phyloP scores from a whole-genome alignment of 2,329 filamentous ascomycete genomes.

The Lojkania enalia region DNA sequence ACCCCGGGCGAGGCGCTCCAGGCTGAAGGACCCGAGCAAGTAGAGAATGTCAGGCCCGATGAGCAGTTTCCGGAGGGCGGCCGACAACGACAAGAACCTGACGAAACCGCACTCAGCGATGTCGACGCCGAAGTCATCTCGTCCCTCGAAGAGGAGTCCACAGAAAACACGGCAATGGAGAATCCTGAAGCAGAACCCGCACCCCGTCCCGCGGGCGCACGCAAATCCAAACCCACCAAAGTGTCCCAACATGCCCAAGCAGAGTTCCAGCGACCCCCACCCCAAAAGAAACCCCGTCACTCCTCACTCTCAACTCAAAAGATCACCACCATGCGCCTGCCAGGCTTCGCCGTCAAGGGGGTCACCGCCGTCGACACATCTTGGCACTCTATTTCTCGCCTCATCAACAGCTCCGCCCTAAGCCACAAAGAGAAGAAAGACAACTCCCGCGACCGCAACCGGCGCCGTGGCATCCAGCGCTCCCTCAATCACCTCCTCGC shows the following conservation, averaged over 20 bases:
- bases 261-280: constrained; percentile 22
- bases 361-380: constrained; percentile 59
- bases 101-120: too few relatives aligned
- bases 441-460: constrained; percentile 45
- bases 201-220: neutral
- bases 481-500: constrained; percentile 53
- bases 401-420: constrained; percentile 50
- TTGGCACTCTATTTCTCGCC: constrained; percentile 55
- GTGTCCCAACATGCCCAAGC: constrained; percentile 13
- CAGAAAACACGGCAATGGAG: neutral
- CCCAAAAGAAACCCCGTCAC: constrained; percentile 33
- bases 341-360: constrained; percentile 36
- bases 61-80: neutral
- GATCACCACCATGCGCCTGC: constrained; percentile 44
- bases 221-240: constrained; percentile 14
- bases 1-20: constrained; percentile 5
- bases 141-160: neutral
- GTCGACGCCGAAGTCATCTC: too few relatives aligned
- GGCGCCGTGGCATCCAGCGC: constrained; percentile 46
- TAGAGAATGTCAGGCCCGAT: constrained; percentile 14
- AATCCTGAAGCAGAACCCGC: neutral
- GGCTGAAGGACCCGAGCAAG: constrained; percentile 17
- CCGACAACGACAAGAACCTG: neutral
- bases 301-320: constrained; percentile 30
- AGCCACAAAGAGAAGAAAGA: constrained; percentile 46